Evolutionary conservation across 805 yeast species (phyloP).

Genomic region (Kazachstania africana): DNA sequence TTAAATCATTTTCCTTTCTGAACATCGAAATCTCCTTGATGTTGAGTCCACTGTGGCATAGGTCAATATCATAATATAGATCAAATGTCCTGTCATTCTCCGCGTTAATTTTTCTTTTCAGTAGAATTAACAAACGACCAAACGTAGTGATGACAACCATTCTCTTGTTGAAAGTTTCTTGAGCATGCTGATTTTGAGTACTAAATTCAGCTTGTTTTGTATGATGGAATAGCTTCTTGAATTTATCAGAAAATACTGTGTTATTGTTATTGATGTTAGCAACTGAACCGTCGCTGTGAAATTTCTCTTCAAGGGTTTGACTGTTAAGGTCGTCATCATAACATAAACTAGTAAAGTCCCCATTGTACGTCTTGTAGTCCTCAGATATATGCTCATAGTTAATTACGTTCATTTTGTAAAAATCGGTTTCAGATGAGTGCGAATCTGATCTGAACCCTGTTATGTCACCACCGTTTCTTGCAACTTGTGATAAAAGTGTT

Average conservation of each 20-base stretch:
- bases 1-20: conserved; percentile 23
- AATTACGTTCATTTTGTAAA: conserved; percentile 17
- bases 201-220: conserved; percentile 11
- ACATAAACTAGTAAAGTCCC: conserved; percentile 2
- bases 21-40: conserved; percentile 51
- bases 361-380: conserved; percentile 7
- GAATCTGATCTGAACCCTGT: conserved; percentile 31
- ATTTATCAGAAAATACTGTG: conserved; percentile 14
- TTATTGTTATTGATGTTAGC: conserved; percentile 2
- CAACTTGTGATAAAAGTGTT: conserved; percentile 33
- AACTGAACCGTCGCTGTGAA: not conserved
- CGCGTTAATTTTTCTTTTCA: conserved; percentile 27
- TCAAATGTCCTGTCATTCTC: conserved; percentile 28
- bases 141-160: conserved; percentile 47
- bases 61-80: conserved; percentile 41
- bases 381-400: conserved; percentile 7
- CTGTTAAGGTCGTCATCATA: conserved; percentile 1
- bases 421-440: conserved; percentile 20
- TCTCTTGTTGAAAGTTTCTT: conserved; percentile 34
- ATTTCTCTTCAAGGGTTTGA: not conserved
- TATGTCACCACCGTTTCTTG: conserved; percentile 33
- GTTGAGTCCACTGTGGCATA: conserved; percentile 39
- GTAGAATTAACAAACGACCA: conserved; percentile 51
- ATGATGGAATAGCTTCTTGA: conserved; percentile 21
- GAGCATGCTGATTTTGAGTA: conserved; percentile 1